Conservation (phyloP, 768 basidiomycete species). For the Xanthoconium purpureum region DNA sequence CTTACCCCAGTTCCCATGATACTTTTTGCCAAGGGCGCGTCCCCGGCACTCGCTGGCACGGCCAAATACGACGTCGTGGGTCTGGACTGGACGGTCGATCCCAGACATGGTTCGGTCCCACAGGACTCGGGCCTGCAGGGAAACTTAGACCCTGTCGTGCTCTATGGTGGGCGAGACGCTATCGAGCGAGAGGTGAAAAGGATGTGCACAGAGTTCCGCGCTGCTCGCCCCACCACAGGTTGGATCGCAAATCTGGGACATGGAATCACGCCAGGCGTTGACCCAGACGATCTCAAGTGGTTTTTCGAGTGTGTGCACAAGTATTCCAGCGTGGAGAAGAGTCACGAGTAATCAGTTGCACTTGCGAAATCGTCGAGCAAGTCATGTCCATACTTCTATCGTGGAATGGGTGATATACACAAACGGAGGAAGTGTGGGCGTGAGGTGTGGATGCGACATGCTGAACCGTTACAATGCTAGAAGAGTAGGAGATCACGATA, state of each 20-base stretch:
- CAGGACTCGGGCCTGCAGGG: constrained; percentile 77
- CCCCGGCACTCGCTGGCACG: constrained; percentile 63
- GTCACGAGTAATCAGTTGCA: not conserved
- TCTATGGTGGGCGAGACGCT: constrained; percentile 83
- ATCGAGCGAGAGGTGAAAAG: constrained; percentile 85
- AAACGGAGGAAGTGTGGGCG: constrained; percentile 13
- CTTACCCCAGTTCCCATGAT: constrained; percentile 74
- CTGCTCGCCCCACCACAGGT: constrained; percentile 48
- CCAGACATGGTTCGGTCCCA: constrained; percentile 57
- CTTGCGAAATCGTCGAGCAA: not conserved
- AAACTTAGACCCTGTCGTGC: constrained; percentile 84
- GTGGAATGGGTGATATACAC: constrained; percentile 19
- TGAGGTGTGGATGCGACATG: constrained; percentile 17
- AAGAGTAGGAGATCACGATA: constrained; percentile 23
- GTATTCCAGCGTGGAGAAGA: constrained; percentile 48
- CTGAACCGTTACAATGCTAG: constrained; percentile 31
- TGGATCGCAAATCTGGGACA: constrained; percentile 99
- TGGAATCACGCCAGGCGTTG: constrained; percentile 93
- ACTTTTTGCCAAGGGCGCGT: constrained; percentile 93
- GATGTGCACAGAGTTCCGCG: constrained; percentile 73
- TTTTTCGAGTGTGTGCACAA: constrained; percentile 90
- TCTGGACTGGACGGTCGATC: constrained; percentile 88
- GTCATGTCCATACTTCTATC: constrained; percentile 9
- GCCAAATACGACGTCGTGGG: constrained; percentile 86
- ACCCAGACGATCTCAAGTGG: constrained; percentile 89